Base-by-base conservation (phyloP, 202 grass and related monocot genomes). In the Bolboschoenoplectus hybrid region DNA sequence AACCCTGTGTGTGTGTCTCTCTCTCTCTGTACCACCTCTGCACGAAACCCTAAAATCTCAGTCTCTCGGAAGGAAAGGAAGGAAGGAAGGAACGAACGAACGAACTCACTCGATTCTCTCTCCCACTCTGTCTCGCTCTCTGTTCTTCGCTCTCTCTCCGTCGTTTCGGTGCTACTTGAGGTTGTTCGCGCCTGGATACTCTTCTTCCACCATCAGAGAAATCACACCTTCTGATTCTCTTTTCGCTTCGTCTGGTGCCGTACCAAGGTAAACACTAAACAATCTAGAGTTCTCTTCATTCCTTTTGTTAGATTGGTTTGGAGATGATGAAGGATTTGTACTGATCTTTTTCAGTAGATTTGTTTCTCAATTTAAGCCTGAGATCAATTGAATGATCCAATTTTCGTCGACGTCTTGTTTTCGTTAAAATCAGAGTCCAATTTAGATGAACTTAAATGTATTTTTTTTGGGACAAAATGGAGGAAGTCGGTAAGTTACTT, bases 21-120 rank as follows among this genome's bases (percentile, higher is more conserved):
- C 50, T 40, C 1, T 14, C 45, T 64, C 60, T 64, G 50, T 40
- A 11, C 34, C 63, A 53, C 13, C 81, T 57, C 64, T 53, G 62
- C 50, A 84, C 81, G 81, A 84, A 84, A 84, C 81, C 81, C 63
- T 82, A 45, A 32, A 61, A 60, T 81, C 61, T 36, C 17, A n/a
- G 6, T 26, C 26, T 26, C 26, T 26, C 26, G 26, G 26, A 26
- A 26, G 26, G 26, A 26, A 26, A 0, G 26, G 0, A 26, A 26
- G 26, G 26, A 26, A 26, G 26, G 26, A 26, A 26, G 26, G 26
- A 26, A 26, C 26, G 26, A 26, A 26, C 26, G 9, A 82, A 82
- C 55, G 3, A 32, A 64, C n/a, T n/a, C n/a, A n/a, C 60, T 36
- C 17, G 17, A 12, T 11, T 58, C 39, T 41, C 76, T 72, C 43